Base-by-base conservation (phyloP, 768 basidiomycete genomes). In the Phanerochaete carnosa region DNA sequence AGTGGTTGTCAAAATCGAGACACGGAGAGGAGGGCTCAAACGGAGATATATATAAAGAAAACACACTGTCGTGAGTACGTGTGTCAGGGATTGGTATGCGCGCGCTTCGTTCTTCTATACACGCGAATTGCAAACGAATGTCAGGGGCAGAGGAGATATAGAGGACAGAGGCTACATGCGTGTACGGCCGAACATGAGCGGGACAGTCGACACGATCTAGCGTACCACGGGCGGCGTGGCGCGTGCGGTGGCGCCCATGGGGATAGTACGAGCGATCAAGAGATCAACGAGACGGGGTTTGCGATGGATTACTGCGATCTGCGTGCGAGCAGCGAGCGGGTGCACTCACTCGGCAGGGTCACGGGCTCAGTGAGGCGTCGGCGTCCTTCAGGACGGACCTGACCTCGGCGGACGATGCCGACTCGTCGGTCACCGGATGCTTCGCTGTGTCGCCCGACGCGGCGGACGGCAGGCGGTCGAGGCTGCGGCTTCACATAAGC, bases 301-400 rank as follows among this genome's bases (percentile, higher is more conserved):
- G 56, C 56, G 56, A 45, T 57, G 56, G 46, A 57, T 19, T 43
- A 57, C 56, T 57, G 56, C 56, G 46, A 46, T 45, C 43, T 25
- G 54, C 54, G 35, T 33, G 35, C 35, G 9, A 13, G 52, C 52
- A 22, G n/a, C 52, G n/a, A 9, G 30, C 2, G 19, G 1, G 23
- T 13, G 35, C 35, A 1, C 25, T 33, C 32, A 32, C 37, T 22
- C 37, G 35, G 7, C n/a, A 11, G 12, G 33, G 33, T 25, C 35
- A 26, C 54, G 54, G 30, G 13, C 16, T 16, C 15, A 37, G 23
- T 11, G 25, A 5, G 47, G 47, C 47, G 47, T 49, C 47, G 47
- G 25, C 3, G 47, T 23, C 47, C 28, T 26, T 29, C 6, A 11
- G 47, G 22, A 26, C 47, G 23, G 5, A 9, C 47, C 6, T 29